A percentile compares a stretch with the other conserved stretches of the same genome.
Evolutionary conservation across 148 eudicot genomes (phyloP).

Genomic region (Hydrangea macrophylla): DNA sequence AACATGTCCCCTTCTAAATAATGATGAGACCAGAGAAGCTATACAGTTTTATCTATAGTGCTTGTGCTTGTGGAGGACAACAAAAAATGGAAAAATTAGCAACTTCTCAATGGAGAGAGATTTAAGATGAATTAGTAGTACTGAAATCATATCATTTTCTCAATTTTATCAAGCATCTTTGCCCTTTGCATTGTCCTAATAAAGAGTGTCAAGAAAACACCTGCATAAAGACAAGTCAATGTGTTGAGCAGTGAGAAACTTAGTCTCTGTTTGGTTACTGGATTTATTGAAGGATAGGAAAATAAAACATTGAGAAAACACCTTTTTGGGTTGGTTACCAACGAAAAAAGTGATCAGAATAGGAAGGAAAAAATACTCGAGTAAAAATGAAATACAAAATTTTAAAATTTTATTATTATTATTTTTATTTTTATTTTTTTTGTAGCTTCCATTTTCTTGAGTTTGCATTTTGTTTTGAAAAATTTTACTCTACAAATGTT

Average conservation of each 20-base stretch:
- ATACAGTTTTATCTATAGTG: not conserved
- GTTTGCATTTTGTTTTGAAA: too few relatives aligned
- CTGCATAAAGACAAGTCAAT: constrained; percentile 35
- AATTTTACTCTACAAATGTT: too few relatives aligned
- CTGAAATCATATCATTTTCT: constrained; percentile 58
- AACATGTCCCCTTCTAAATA: not conserved
- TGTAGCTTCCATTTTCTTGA: too few relatives aligned
- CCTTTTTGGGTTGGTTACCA: too few relatives aligned
- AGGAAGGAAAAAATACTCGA: too few relatives aligned
- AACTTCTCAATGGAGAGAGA: not conserved
- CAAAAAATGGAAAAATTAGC: not conserved
- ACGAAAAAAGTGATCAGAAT: too few relatives aligned
- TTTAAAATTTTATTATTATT: too few relatives aligned
- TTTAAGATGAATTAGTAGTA: not conserved
- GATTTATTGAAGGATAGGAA: too few relatives aligned
- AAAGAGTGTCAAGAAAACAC: constrained; percentile 67
- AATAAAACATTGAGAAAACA: too few relatives aligned
- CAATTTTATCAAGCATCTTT: constrained; percentile 84
- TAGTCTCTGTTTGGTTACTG: too few relatives aligned
- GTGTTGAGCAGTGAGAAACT: not conserved
- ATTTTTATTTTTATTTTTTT: too few relatives aligned
- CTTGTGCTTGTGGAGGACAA: not conserved
- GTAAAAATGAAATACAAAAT: too few relatives aligned
- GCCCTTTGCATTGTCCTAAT: constrained; percentile 88
- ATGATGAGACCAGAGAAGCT: not conserved